Conservation (phyloP, 495 filamentous ascomycete species). For the Trichodelitschia bisporula region DNA sequence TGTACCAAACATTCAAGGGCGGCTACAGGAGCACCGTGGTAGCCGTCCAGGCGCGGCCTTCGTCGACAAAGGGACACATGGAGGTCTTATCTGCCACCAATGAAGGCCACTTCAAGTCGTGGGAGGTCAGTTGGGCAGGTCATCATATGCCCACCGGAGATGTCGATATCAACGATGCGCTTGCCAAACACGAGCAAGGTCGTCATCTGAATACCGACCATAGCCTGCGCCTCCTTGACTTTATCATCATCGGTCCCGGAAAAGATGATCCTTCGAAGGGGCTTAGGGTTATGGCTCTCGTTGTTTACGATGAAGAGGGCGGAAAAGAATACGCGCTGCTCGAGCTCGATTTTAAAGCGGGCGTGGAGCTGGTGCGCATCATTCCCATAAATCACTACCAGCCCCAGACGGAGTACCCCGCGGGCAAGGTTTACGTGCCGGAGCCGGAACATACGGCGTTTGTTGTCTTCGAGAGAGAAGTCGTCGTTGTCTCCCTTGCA, state of each 20-base stretch:
- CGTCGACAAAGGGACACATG: slow-evolving; percentile 54
- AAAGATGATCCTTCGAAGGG: too few species aligned
- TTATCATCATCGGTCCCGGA: too few species aligned
- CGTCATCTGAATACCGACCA: slow-evolving; percentile 8
- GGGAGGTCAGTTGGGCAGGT: slow-evolving; percentile 71
- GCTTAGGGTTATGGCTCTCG: too few species aligned
- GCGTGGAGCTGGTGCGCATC: too few species aligned
- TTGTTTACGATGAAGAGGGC: too few species aligned
- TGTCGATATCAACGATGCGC: slow-evolving; percentile 21
- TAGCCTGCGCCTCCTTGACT: slow-evolving; percentile 4
- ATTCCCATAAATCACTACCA: too few species aligned
- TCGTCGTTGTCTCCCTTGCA: slow-evolving; percentile 49
- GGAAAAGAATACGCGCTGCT: too few species aligned
- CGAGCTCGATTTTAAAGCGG: neutral
- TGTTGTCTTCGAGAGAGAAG: slow-evolving; percentile 46
- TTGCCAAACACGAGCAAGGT: slow-evolving; percentile 7
- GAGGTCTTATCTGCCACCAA: slow-evolving; percentile 55
- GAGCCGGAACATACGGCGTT: slow-evolving; percentile 58
- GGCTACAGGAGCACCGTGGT: slow-evolving; percentile 43
- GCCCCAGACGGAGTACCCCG: too few species aligned
- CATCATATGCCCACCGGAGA: slow-evolving; percentile 29
- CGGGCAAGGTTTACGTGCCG: slow-evolving; percentile 31
- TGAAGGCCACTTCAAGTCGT: slow-evolving; percentile 50
- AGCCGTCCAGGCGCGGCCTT: slow-evolving; percentile 43
- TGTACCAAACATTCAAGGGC: slow-evolving; percentile 35